Evolutionary conservation across 2,329 filamentous ascomycete genomes (phyloP).

Genomic region (Xylaria sp.): DNA sequence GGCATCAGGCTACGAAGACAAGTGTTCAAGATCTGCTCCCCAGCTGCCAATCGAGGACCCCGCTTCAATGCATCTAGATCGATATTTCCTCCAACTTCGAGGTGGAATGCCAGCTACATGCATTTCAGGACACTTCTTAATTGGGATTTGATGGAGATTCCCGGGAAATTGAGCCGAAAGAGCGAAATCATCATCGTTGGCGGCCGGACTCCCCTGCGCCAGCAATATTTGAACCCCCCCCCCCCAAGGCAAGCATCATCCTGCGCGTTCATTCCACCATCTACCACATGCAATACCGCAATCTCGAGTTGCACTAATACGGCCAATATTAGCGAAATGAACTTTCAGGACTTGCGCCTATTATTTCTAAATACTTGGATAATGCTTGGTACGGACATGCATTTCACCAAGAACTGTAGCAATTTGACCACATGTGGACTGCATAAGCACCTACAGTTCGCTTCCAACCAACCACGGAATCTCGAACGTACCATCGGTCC

Average conservation of each 20-base stretch:
- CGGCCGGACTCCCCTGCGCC: neutral
- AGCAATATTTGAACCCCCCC: neutral
- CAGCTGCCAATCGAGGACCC: neutral
- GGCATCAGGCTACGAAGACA: neutral
- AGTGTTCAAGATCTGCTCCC: neutral
- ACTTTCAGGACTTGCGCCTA: neutral
- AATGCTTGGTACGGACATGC: neutral
- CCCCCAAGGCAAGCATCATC: neutral
- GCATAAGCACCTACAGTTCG: slow-evolving; percentile 15
- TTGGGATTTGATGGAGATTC: neutral
- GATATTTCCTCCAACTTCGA: neutral
- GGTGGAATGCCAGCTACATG: neutral
- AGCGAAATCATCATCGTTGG: neutral
- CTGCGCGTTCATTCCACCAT: neutral
- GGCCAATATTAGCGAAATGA: slow-evolving; percentile 8
- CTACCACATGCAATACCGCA: slow-evolving; percentile 10
- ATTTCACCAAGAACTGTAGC: neutral
- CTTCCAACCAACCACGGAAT: slow-evolving; percentile 6
- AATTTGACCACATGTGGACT: neutral
- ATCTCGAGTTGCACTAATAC: slow-evolving; percentile 16
- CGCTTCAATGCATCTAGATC: neutral
- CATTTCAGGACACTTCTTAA: neutral
- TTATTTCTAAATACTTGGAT: neutral
- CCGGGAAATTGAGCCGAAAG: neutral
- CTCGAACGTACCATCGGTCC: slow-evolving; percentile 1